Evolutionary conservation across 2,329 filamentous ascomycete genomes (phyloP).

Genomic region (Ophiostoma perfectum): DNA sequence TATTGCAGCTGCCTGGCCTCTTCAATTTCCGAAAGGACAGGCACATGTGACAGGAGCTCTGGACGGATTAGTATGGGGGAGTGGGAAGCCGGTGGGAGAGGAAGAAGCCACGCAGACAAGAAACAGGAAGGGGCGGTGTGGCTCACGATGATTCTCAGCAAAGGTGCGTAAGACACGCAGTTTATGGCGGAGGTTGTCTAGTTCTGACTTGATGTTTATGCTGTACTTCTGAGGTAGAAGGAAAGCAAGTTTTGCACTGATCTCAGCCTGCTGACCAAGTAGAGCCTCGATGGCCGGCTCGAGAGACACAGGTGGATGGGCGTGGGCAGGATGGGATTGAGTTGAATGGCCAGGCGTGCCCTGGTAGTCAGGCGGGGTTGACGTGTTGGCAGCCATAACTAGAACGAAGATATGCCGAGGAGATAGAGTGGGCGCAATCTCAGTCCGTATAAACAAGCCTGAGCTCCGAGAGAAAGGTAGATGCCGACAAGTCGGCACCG

Average conservation of each 20-base stretch:
- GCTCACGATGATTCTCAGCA: slow-evolving; percentile 47
- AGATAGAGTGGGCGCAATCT: neutral
- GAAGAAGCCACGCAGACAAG: neutral
- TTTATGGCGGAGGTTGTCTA: slow-evolving; percentile 53
- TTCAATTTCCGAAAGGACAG: slow-evolving; percentile 49
- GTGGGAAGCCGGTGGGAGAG: neutral
- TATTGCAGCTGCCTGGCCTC: slow-evolving; percentile 54
- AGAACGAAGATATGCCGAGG: neutral
- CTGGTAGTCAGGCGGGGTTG: slow-evolving; percentile 13
- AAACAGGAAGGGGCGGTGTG: neutral
- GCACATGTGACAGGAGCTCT: slow-evolving; percentile 40
- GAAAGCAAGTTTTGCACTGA: slow-evolving; percentile 46
- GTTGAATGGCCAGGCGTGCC: slow-evolving; percentile 30
- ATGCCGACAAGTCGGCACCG: neutral
- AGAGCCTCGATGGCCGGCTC: slow-evolving; percentile 37
- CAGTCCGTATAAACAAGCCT: neutral
- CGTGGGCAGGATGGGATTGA: slow-evolving; percentile 34
- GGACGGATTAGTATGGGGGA: slow-evolving; percentile 12
- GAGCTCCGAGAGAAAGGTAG: neutral
- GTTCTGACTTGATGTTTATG: slow-evolving; percentile 45
- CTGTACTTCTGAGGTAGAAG: slow-evolving; percentile 45
- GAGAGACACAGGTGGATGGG: slow-evolving; percentile 31
- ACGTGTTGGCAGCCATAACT: slow-evolving; percentile 19
- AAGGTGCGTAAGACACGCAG: slow-evolving; percentile 45
- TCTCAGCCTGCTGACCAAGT: slow-evolving; percentile 44